Conservation (phyloP, 176 grass and related monocot species). For the Ensete ventricosum region DNA sequence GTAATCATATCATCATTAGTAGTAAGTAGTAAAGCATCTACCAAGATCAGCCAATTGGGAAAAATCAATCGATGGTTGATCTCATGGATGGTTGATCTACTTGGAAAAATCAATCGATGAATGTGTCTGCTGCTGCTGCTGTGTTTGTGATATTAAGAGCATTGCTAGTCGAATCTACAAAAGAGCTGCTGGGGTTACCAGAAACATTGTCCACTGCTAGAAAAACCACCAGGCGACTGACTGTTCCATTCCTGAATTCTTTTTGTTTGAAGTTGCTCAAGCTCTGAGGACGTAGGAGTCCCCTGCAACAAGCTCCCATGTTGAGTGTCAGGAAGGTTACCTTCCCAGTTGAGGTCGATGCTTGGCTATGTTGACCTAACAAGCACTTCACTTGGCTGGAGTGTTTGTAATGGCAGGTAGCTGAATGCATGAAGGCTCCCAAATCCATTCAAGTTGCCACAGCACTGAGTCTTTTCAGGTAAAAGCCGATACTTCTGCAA, state of each 20-base stretch:
- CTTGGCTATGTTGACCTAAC: slow-evolving; percentile 33
- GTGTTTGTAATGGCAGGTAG: slow-evolving; percentile 38
- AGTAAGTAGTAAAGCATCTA: slow-evolving; percentile 28
- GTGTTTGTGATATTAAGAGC: slow-evolving; percentile 36
- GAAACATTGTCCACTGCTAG: slow-evolving; percentile 25
- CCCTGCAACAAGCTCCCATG: slow-evolving; percentile 33
- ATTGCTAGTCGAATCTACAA: slow-evolving; percentile 33
- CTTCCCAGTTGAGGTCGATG: slow-evolving; percentile 32
- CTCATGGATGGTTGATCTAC: slow-evolving; percentile 18
- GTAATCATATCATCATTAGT: slow-evolving; percentile 2
- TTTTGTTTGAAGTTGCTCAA: slow-evolving; percentile 39
- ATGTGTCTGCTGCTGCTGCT: slow-evolving; percentile 29
- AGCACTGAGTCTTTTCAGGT: slow-evolving; percentile 77
- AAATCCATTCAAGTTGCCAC: slow-evolving; percentile 75
- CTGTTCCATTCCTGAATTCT: slow-evolving; percentile 45
- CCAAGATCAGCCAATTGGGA: slow-evolving; percentile 27
- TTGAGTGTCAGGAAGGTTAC: slow-evolving; percentile 30
- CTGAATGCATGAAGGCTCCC: slow-evolving; percentile 49
- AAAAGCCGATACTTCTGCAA: slow-evolving; percentile 95
- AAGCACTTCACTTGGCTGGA: slow-evolving; percentile 46
- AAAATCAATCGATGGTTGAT: too few species aligned
- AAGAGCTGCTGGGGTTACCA: slow-evolving; percentile 9
- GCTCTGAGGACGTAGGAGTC: slow-evolving; percentile 32
- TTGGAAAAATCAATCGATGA: slow-evolving; percentile 19
- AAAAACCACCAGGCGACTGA: slow-evolving; percentile 30